These are phyloP conservation scores for Rubia balearica DNA, from an alignment of 305 asterid species.

Conservation along the genomic window DNA sequence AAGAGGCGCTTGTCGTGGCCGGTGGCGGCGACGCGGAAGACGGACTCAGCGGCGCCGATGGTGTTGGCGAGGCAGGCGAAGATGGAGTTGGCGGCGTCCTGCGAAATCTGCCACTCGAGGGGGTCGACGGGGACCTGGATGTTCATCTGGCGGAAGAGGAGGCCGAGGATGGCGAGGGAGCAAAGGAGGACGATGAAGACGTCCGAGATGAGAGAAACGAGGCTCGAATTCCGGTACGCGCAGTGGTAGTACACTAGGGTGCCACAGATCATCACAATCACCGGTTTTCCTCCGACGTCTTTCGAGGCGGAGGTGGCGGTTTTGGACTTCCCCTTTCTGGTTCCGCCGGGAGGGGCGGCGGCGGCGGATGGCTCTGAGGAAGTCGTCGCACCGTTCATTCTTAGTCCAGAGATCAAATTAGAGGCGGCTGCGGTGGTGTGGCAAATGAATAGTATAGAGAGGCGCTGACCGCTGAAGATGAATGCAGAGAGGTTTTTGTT, in stretches of 20 bases:
- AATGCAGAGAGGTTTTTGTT: not conserved
- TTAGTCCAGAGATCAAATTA: not conserved
- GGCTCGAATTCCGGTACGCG: constrained; percentile 57
- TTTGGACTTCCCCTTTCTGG: not conserved
- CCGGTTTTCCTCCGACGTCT: constrained; percentile 24
- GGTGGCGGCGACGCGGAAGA: too few relatives aligned
- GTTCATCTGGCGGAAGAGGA: too few relatives aligned
- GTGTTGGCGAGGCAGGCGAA: constrained; percentile 60
- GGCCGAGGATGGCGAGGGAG: constrained; percentile 26
- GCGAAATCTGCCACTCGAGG: too few relatives aligned
- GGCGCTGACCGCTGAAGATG: not conserved
- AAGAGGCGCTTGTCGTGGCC: too few relatives aligned
- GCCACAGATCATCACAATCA: constrained; percentile 60
- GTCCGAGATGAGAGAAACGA: constrained; percentile 71
- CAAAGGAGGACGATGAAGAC: constrained; percentile 84
- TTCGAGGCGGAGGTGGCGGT: not conserved
- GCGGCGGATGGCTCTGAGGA: constrained; percentile 1
- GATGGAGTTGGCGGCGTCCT: too few relatives aligned
- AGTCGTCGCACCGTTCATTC: not conserved
- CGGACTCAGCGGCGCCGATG: too few relatives aligned
- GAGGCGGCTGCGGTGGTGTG: not conserved
- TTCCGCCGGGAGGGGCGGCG: constrained; percentile 2
- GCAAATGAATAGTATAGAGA: not conserved
- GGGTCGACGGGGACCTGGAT: too few relatives aligned
- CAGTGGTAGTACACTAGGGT: constrained; percentile 91